Evolutionary conservation across 2,329 filamentous ascomycete genomes (phyloP).

Genomic region (Trichoderma koningiopsis): DNA sequence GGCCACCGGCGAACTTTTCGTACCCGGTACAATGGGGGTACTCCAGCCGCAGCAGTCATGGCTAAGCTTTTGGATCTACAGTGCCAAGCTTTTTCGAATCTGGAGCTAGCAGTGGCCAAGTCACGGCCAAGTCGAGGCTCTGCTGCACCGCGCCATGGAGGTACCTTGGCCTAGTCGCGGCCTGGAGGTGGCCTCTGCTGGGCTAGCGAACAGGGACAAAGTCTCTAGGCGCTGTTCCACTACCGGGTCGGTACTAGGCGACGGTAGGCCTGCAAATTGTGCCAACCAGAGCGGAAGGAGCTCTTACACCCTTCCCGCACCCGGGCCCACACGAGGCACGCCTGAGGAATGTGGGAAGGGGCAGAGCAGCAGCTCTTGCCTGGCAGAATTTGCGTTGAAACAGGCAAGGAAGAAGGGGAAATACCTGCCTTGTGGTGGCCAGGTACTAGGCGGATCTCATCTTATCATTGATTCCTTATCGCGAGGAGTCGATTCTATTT

Average conservation of each 20-base stretch:
- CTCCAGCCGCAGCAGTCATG: not conserved
- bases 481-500: not conserved
- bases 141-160: not conserved
- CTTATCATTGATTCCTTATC: not conserved
- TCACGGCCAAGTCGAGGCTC: slow-evolving; percentile 5
- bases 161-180: not conserved
- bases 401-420: not conserved
- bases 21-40: not conserved
- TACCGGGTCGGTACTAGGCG: slow-evolving; percentile 8
- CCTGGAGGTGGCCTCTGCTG: not conserved
- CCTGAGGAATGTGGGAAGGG: not conserved
- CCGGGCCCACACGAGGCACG: not conserved
- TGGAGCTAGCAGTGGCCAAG: slow-evolving; percentile 18
- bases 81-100: slow-evolving; percentile 24
- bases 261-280: not conserved
- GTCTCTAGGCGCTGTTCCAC: not conserved
- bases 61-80: slow-evolving; percentile 23
- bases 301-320: not conserved
- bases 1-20: not conserved
- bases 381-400: not conserved
- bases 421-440: not conserved
- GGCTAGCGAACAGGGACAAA: not conserved
- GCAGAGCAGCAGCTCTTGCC: not conserved
- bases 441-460: not conserved
- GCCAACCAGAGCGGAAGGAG: not conserved